Base-by-base conservation (phyloP, 257 asterid species). In the Lycium ferocissimum region DNA sequence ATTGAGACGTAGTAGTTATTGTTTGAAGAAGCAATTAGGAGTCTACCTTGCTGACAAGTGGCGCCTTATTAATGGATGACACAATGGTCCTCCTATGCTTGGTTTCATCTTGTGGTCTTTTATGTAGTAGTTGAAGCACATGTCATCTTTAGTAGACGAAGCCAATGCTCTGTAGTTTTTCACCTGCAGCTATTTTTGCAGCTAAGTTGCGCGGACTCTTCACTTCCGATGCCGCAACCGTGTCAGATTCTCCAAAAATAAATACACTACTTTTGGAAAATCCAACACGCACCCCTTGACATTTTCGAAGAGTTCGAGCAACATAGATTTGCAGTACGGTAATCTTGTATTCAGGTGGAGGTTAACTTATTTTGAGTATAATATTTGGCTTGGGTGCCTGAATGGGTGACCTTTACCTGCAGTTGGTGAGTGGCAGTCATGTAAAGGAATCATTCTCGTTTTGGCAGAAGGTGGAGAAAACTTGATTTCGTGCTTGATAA, bases 11-110 rank as follows among this genome's bases (percentile, higher is more conserved):
- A 38, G 2, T 70, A 17, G 79, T 70, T 38, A 40, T 38, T 67
- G 75, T 17, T 69, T 70, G 65, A 78, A 78, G 82, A 1, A 78
- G 18, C 82, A 51, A 78, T 17, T 78, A 33, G 65, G 59, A 26
- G 1, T 51, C 49, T 53, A 33, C 49, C 65, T 15, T 78, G 63
- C 26, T 78, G 82, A 33, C 43, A 26, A 26, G 58, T 2, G 82
- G 33, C 82, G 33, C 61, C 15, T 53, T 78, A 78, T 54, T 78
- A 53, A 33, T 13, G 81, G 81, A 76, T 76, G 43, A 26, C 2
- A 54, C 63, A 75, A 15, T 6, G 45, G 14, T 73, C 43, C n/a
- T 73, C 14, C 81, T 73, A 47, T 26, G 38, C 20, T 71, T 20
- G 53, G 59, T 73, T 47, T 73, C 80, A 73, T 47, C 59, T 73